Conservation (phyloP, 1,284 basidiomycete genomes). For the Apiotrichum brassicae region DNA sequence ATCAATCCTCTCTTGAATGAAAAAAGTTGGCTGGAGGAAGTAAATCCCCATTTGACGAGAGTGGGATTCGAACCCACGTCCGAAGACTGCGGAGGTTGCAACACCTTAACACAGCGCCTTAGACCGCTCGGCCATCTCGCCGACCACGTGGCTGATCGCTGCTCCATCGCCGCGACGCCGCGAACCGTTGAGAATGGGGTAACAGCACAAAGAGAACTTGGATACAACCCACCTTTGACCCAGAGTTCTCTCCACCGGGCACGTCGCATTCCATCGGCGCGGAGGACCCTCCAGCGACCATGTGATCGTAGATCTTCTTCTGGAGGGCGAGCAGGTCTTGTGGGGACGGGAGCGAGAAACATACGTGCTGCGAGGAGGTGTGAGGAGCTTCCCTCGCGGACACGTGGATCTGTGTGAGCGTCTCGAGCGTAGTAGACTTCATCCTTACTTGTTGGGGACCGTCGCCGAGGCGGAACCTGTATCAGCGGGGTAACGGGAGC, state of each 20-base stretch:
- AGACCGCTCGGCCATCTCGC: conserved; percentile 23
- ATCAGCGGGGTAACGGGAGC: too few species aligned
- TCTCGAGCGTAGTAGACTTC: neutral
- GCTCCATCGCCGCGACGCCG: too few species aligned
- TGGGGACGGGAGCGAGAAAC: conserved; percentile 26
- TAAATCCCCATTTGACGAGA: conserved; percentile 10
- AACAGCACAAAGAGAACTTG: too few species aligned
- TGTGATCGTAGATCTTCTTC: conserved; percentile 32
- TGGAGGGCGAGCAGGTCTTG: conserved; percentile 36
- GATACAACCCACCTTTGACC: conserved; percentile 25
- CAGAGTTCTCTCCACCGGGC: conserved; percentile 38
- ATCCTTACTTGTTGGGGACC: conserved; percentile 34
- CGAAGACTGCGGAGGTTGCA: conserved; percentile 29
- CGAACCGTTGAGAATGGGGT: too few species aligned
- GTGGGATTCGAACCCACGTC: conserved; percentile 46
- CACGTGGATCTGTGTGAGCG: neutral
- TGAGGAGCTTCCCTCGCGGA: neutral
- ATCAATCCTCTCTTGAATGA: too few species aligned
- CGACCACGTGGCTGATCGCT: too few species aligned
- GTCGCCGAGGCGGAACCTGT: conserved; percentile 35
- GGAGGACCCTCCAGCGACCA: conserved; percentile 16
- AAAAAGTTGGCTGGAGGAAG: neutral
- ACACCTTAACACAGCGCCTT: conserved; percentile 25
- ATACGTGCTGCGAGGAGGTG: neutral
- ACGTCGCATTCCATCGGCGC: conserved; percentile 32